Conservation (phyloP, 1,139 yeast species). For the Petasospora fabianii region DNA sequence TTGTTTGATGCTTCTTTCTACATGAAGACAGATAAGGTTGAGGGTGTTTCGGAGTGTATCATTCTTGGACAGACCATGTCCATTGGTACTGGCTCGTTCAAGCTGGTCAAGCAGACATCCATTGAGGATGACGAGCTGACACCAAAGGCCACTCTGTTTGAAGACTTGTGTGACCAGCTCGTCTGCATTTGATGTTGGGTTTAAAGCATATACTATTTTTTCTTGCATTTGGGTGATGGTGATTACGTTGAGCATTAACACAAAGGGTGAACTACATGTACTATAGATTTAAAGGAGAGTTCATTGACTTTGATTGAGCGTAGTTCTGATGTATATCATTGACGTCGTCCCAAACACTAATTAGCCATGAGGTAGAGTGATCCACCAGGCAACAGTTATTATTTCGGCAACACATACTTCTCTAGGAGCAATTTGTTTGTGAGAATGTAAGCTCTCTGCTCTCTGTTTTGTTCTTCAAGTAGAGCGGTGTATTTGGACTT, state of each 20-base stretch:
- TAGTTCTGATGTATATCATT: too few species aligned
- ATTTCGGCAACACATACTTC: constrained; percentile 11
- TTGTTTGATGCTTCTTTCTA: constrained; percentile 97
- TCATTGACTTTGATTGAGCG: too few species aligned
- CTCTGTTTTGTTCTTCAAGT: constrained; percentile 15
- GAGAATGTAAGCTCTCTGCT: constrained; percentile 11
- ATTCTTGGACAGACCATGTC: constrained; percentile 97
- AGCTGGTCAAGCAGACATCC: constrained; percentile 62
- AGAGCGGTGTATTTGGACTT: constrained; percentile 12
- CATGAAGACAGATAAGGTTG: constrained; percentile 93
- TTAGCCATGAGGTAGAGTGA: too few species aligned
- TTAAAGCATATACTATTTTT: too few species aligned
- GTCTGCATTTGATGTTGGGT: background rate
- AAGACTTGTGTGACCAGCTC: constrained; percentile 39
- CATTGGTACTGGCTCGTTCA: constrained; percentile 96
- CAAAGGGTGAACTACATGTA: background rate
- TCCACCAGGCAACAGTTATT: too few species aligned
- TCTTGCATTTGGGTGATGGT: too few species aligned
- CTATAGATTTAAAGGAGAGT: too few species aligned
- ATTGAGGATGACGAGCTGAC: constrained; percentile 42
- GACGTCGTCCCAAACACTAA: too few species aligned
- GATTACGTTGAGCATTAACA: background rate
- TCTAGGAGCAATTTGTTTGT: constrained; percentile 13
- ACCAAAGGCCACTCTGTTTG: constrained; percentile 59
- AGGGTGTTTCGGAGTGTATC: constrained; percentile 97